A percentile compares a stretch with the other conserved stretches of the same genome.
These are phyloP conservation scores for Solanum etuberosum DNA, from an alignment of 257 asterid species.

Conservation along the genomic window DNA sequence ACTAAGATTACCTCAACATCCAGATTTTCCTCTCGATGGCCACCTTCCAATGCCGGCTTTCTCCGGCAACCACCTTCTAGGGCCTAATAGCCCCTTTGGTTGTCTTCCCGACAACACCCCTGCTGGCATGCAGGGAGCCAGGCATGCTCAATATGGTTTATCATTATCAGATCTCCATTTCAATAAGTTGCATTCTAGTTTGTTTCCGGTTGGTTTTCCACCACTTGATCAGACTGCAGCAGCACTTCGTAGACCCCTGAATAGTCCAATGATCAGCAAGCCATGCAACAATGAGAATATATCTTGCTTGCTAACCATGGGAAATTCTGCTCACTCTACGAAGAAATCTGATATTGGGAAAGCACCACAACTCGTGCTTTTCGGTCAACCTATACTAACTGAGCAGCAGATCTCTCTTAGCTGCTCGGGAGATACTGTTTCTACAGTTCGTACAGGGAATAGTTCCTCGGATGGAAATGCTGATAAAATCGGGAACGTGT, in stretches of 20 bases:
- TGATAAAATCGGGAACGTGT: slow-evolving; percentile 27
- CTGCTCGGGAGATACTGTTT: slow-evolving; percentile 36
- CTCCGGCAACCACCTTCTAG: slow-evolving; percentile 31
- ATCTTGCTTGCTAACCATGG: slow-evolving; percentile 58
- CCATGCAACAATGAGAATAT: slow-evolving; percentile 23
- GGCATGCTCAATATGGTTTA: slow-evolving; percentile 79
- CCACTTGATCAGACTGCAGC: slow-evolving; percentile 20
- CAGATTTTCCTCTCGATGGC: slow-evolving; percentile 42
- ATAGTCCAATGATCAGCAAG: slow-evolving; percentile 13
- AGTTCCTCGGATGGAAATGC: slow-evolving; percentile 39
- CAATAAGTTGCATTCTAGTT: slow-evolving; percentile 35
- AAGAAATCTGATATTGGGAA: slow-evolving; percentile 22
- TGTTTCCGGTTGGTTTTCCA: slow-evolving; percentile 32
- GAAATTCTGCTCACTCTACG: slow-evolving; percentile 27
- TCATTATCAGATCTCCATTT: slow-evolving; percentile 49
- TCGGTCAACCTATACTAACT: slow-evolving; percentile 57
- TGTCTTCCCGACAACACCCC: slow-evolving; percentile 58
- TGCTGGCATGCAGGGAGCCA: slow-evolving; percentile 99
- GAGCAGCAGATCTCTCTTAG: slow-evolving; percentile 53
- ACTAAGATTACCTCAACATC: slow-evolving; percentile 36
- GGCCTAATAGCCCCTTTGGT: slow-evolving; percentile 43
- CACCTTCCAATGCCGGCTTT: slow-evolving; percentile 46
- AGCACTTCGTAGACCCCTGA: slow-evolving; percentile 12
- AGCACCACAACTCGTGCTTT: slow-evolving; percentile 46
- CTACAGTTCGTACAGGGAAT: slow-evolving; percentile 28